Percentiles rank a stretch among this genome's conserved stretches.
Evolutionary conservation across 1,284 basidiomycete species (phyloP).

Genomic region (Microbotryomycetes sp.): DNA sequence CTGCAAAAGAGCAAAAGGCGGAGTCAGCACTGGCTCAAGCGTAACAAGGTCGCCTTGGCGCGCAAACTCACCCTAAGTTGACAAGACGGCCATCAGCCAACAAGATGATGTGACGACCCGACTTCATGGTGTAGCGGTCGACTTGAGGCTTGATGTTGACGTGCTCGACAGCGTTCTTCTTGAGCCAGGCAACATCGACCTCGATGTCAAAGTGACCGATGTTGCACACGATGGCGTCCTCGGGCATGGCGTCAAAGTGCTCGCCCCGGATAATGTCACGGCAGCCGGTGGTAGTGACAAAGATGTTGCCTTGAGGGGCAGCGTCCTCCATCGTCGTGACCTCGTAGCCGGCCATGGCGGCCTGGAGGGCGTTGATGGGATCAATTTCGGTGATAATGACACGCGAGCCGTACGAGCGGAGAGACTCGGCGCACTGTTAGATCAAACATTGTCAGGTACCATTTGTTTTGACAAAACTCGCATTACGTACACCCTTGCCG

Average conservation of each 20-base stretch:
- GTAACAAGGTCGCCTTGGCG: background rate
- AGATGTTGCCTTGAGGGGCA: slow-evolving; percentile 78
- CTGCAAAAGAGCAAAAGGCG: background rate
- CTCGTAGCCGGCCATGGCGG: slow-evolving; percentile 99
- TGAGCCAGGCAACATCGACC: slow-evolving; percentile 98
- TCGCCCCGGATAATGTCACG: slow-evolving; percentile 91
- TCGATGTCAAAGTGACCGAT: slow-evolving; percentile 96
- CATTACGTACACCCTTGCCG: slow-evolving; percentile 80
- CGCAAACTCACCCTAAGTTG: slow-evolving; percentile 74
- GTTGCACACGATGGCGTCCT: slow-evolving; percentile 99
- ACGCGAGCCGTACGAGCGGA: slow-evolving; percentile 92
- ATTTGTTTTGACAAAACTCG: background rate
- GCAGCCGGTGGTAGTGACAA: slow-evolving; percentile 98
- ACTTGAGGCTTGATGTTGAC: slow-evolving; percentile 99
- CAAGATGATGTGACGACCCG: slow-evolving; percentile 89
- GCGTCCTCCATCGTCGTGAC: slow-evolving; percentile 98
- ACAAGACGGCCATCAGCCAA: slow-evolving; percentile 98
- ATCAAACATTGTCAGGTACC: slow-evolving; percentile 3
- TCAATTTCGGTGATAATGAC: slow-evolving; percentile 97
- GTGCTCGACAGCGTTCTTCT: slow-evolving; percentile 75
- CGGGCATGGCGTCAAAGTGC: slow-evolving; percentile 91
- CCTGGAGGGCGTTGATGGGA: slow-evolving; percentile 99
- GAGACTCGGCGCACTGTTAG: slow-evolving; percentile 88
- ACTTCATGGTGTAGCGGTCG: slow-evolving; percentile 89
- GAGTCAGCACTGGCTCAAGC: background rate